Base-by-base conservation (phyloP, 1,284 basidiomycete genomes). In the Leccinum insolens region DNA sequence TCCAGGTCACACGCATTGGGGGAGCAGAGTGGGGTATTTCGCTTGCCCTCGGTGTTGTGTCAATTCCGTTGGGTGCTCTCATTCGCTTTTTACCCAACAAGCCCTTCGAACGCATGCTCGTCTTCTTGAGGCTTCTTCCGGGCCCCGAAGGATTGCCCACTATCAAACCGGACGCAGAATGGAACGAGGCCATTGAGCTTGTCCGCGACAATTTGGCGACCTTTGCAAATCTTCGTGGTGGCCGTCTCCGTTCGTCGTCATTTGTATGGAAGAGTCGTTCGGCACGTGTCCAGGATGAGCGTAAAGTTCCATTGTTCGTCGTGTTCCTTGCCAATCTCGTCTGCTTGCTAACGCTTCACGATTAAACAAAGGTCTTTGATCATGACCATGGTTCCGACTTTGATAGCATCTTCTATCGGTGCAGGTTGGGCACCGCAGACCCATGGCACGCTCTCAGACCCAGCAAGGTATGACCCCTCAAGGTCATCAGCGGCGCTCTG, bases 11-110 rank as follows among this genome's bases (percentile, higher is more conserved):
- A 1, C 84, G 78, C 6, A 89, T 99, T 64, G 82, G 82, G 63
- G 94, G 91, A 37, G 88, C 88, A 55, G 95, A 98, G 79, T 99
- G 98, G 98, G 96, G 28, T 63, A 95, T 99, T 71, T 94, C 94
- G 1, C 83, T 99, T 64, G 90, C 93, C 28, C 86, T 98, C 62
- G 98, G 97, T 55, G 74, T 93, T 65, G 86, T 96, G 62, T 92
- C 97, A 9, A 88, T 98, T 69, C 97, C 96, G 3, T 84, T 98
- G 72, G 98, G 95, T 66, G 90, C 86, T 44, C 76, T 97, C 67
- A 87, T 97, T 71, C 93, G 97, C 49, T 78, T 89, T 52, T 79
- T 98, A 25, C 97, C 98, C 37, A 95, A 93, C 70, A 86, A 75
- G 57, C 95, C 95, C 0, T 88, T 96, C 74, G 92, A 95, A 74